Evolutionary conservation across 2,329 filamentous ascomycete genomes (phyloP).

Genomic region (Curvularia hawaiiensis): DNA sequence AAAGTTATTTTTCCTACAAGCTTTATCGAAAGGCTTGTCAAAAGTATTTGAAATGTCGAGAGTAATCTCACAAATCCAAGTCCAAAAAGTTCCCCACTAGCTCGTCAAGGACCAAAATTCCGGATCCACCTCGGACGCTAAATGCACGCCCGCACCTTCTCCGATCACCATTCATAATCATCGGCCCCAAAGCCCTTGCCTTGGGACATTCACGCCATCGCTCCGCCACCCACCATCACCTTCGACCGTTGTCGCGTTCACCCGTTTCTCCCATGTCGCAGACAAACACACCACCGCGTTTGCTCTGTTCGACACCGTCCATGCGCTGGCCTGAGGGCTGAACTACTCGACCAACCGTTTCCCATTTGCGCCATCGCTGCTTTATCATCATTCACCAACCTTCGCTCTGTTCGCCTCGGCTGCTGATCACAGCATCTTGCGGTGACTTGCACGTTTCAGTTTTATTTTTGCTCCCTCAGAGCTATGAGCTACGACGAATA

Average conservation of each 20-base stretch:
- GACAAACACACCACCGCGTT: conserved; percentile 33
- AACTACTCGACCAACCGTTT: conserved; percentile 15
- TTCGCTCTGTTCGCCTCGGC: conserved; percentile 13
- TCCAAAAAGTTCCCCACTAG: conserved; percentile 22
- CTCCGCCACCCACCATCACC: conserved; percentile 18
- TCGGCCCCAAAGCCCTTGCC: conserved; percentile 15
- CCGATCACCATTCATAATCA: conserved; percentile 16
- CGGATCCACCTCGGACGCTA: conserved; percentile 14
- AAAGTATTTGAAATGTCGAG: conserved; percentile 1
- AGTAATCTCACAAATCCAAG: conserved; percentile 1
- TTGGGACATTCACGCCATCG: conserved; percentile 19
- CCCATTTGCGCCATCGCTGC: conserved; percentile 8
- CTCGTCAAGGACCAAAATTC: conserved; percentile 19
- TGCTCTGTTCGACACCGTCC: conserved; percentile 32
- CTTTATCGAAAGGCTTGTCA: background rate
- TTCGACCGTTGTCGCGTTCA: conserved; percentile 1
- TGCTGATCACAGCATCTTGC: conserved; percentile 2
- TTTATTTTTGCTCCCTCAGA: conserved; percentile 17
- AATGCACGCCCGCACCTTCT: conserved; percentile 21
- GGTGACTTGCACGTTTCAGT: conserved; percentile 8
- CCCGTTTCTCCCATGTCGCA: conserved; percentile 42
- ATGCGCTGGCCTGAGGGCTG: conserved; percentile 45
- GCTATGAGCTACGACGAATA: conserved; percentile 31
- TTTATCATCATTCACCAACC: conserved; percentile 16
- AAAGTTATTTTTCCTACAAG: background rate